Base-by-base conservation (phyloP, 2,329 filamentous ascomycete species). In the Epichloe coenophiala region DNA sequence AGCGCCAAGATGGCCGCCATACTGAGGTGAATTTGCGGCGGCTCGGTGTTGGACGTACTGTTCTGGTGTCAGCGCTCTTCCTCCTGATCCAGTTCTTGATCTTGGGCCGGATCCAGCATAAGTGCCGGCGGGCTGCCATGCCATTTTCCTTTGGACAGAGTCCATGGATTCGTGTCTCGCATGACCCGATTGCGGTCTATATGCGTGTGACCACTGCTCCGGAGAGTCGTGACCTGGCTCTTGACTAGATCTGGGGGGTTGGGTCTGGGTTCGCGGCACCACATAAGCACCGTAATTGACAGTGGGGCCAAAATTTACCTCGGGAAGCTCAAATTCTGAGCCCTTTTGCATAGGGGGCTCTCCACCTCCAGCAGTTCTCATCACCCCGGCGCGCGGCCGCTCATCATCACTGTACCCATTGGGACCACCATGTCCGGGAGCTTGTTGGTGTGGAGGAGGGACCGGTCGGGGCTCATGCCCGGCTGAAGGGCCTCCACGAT, bases 261-360 rank as follows among this genome's bases (percentile, higher is more conserved):
- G 61, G 0, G 60, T 60, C 53, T 67, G 69, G 51, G 56, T 65
- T 5, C 56, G 61, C 9, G 63, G 57, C 2, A 63, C 55, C 37
- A 4, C 17, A 43, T 12, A 17, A 17, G 67, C 69, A 36, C 62
- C 68, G 51, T 88, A 84, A 53, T 85, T 83, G 58, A 87, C 70
- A 0, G 90, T 95, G 5, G 84, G 88, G 0, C 91, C 91, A 67
- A 96, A 96, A 64, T 96, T 83, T 55, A 95, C 78, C 4, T 76
- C 69, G 1, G 88, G 87, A 53, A 95, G 81, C 51, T 80, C 74
- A 23, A 77, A 72, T 13, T 70, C 62, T 0, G 63, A 47, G 47
- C 53, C 53, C 41, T 51, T 53, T 40, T 54, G 58, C 31, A 50
- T 55, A 39, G 59, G 59, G 59, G 59, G 59, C 1, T 70, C 67